phyloP scores from a whole-genome alignment of 495 filamentous ascomycete genomes.

The Aspergillus cristatus region DNA sequence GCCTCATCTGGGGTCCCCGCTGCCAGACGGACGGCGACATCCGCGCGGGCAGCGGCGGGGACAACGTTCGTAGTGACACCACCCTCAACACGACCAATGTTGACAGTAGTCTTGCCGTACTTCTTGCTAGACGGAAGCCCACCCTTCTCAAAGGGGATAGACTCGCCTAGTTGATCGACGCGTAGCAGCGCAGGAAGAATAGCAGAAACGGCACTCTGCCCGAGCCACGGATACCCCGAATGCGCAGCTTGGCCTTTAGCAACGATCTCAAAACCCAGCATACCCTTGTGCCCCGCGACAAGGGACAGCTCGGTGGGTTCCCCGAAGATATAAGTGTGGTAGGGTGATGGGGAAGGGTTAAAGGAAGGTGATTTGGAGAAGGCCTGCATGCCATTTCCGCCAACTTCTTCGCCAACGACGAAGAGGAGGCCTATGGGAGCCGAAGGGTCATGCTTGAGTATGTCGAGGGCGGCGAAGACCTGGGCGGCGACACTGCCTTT shows the following conservation, averaged over 20 bases:
- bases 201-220: constrained; percentile 66
- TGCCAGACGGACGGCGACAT: constrained; percentile 64
- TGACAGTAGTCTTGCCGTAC: constrained; percentile 80
- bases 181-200: constrained; percentile 57
- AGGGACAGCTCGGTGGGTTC: constrained; percentile 86
- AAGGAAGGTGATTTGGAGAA: constrained; percentile 32
- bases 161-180: constrained; percentile 47
- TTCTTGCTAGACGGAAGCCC: constrained; percentile 63
- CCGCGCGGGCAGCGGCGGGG: constrained; percentile 57
- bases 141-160: constrained; percentile 26
- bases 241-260: constrained; percentile 74
- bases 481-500: constrained; percentile 82
- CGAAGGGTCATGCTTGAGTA: constrained; percentile 37
- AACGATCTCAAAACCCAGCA: constrained; percentile 50
- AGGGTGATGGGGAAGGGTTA: constrained; percentile 26
- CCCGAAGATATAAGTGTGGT: constrained; percentile 71
- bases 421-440: constrained; percentile 62
- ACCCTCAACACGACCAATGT: constrained; percentile 67
- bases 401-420: constrained; percentile 80
- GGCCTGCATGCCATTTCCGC: constrained; percentile 73
- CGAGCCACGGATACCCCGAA: constrained; percentile 82
- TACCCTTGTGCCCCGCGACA: constrained; percentile 84
- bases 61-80: constrained; percentile 89
- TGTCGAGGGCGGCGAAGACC: constrained; percentile 55
- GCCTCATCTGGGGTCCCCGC: constrained; percentile 53